phyloP scores from a whole-genome alignment of 2,329 filamentous ascomycete genomes.

The Chaetothyriales sp. region DNA sequence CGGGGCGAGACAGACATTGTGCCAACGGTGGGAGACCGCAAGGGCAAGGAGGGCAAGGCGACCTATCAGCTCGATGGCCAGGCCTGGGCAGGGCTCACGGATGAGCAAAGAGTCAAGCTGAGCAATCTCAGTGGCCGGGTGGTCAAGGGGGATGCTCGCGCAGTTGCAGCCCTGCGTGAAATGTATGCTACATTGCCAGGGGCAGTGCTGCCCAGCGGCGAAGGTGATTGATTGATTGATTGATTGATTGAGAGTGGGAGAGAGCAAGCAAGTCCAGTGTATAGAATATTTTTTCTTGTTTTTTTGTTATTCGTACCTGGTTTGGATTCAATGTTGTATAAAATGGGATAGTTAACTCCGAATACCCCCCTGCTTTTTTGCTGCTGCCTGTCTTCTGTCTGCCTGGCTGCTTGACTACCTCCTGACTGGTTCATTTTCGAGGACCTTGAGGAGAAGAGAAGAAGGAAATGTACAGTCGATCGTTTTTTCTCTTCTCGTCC shows the following conservation, averaged over 20 bases:
- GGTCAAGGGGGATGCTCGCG: constrained; percentile 23
- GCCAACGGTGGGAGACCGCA: constrained; percentile 26
- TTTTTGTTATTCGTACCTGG: too few relatives aligned
- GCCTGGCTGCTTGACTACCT: neutral
- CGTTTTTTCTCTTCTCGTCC: neutral
- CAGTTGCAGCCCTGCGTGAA: constrained; percentile 23
- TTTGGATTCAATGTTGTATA: too few relatives aligned
- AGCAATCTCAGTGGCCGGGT: constrained; percentile 24
- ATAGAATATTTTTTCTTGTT: too few relatives aligned
- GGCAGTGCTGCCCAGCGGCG: constrained; percentile 5
- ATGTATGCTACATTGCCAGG: constrained; percentile 20
- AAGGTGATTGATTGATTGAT: constrained; percentile 1
- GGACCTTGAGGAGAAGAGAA: neutral
- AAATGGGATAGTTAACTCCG: too few relatives aligned
- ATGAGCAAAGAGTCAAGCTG: constrained; percentile 15
- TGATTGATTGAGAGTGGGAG: too few relatives aligned
- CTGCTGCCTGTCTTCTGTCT: neutral
- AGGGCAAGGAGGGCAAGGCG: neutral
- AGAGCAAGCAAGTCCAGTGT: too few relatives aligned
- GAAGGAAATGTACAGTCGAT: too few relatives aligned
- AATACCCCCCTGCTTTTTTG: too few relatives aligned
- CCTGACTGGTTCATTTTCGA: neutral
- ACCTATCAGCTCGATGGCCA: neutral
- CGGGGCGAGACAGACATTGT: constrained; percentile 52
- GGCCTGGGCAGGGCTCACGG: neutral